Percentiles rank a stretch among this genome's conserved stretches.
phyloP scores from a whole-genome alignment of 2,329 filamentous ascomycete species.

The Xylariales sp. region DNA sequence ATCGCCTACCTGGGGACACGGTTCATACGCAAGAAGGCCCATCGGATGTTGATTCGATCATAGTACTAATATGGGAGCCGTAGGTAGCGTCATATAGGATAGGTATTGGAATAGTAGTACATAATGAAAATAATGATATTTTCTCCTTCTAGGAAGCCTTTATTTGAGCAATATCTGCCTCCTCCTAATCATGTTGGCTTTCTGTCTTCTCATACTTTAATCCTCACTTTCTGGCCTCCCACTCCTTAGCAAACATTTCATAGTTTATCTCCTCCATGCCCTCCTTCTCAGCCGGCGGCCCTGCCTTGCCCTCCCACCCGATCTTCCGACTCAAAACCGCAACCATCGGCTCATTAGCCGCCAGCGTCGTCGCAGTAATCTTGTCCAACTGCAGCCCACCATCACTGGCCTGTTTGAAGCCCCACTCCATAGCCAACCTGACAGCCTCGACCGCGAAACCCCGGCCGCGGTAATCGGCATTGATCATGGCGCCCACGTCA shows the following conservation, averaged over 20 bases:
- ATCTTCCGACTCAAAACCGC: slow-evolving; percentile 17
- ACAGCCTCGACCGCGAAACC: slow-evolving; percentile 24
- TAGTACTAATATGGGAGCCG: slow-evolving; percentile 36
- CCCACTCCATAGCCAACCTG: slow-evolving; percentile 22
- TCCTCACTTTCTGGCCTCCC: slow-evolving; percentile 5
- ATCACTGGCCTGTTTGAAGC: slow-evolving; percentile 14
- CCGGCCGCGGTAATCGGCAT: slow-evolving; percentile 16
- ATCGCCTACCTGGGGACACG: slow-evolving; percentile 13
- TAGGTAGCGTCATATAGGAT: neutral
- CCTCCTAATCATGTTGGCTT: no score
- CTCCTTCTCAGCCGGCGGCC: slow-evolving; percentile 11
- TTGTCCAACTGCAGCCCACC: slow-evolving; percentile 24
- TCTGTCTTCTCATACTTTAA: no score
- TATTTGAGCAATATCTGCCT: no score
- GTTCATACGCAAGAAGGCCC: slow-evolving; percentile 20
- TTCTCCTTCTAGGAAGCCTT: no score
- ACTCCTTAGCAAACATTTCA: slow-evolving; percentile 18
- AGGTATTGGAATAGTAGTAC: no score
- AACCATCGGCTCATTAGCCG: slow-evolving; percentile 20
- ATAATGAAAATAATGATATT: neutral
- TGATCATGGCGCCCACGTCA: slow-evolving; percentile 24
- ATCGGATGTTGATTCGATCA: slow-evolving; percentile 32
- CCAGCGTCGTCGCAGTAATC: slow-evolving; percentile 21
- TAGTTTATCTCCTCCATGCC: slow-evolving; percentile 20
- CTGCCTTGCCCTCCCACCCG: slow-evolving; percentile 15